Evolutionary conservation across 768 basidiomycete species (phyloP).

Genomic region (Leccinum arenicola): DNA sequence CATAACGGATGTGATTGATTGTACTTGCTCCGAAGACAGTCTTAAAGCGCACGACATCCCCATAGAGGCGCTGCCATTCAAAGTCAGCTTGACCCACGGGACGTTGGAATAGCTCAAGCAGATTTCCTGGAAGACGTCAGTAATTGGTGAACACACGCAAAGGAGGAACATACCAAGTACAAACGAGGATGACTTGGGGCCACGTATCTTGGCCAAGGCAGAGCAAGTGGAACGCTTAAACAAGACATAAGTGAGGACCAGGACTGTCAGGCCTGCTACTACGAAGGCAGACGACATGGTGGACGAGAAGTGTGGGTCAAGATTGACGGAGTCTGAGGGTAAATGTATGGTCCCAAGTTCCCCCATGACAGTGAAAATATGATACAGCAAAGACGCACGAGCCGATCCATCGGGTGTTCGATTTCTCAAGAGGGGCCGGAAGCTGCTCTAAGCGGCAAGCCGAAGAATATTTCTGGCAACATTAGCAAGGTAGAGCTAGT

Average conservation of each 20-base stretch:
- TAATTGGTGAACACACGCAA: slow-evolving; percentile 18
- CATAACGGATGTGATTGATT: background rate
- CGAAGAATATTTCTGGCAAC: background rate
- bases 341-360: slow-evolving; percentile 3
- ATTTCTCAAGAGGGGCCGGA: background rate
- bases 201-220: slow-evolving; percentile 18
- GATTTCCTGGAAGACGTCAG: slow-evolving; percentile 25
- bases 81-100: slow-evolving; percentile 27
- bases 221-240: background rate
- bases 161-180: slow-evolving; percentile 10
- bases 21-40: slow-evolving; percentile 26
- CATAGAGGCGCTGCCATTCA: slow-evolving; percentile 31
- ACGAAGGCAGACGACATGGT: slow-evolving; percentile 12
- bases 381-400: background rate
- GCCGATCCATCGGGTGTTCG: slow-evolving; percentile 3
- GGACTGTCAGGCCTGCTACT: slow-evolving; percentile 1
- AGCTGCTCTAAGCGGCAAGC: background rate
- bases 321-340: background rate
- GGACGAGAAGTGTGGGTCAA: background rate
- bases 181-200: slow-evolving; percentile 26
- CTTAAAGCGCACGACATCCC: slow-evolving; percentile 29
- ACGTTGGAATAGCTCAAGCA: slow-evolving; percentile 29
- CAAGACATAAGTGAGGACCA: slow-evolving; percentile 7
- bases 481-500: background rate
- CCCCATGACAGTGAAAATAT: slow-evolving; percentile 7